Evolutionary conservation across 192 early-diverging fungal genomes (phyloP), one percentile per base, ranked within the genome.

Genomic region (Borealophlyctis nickersoniae): DNA sequence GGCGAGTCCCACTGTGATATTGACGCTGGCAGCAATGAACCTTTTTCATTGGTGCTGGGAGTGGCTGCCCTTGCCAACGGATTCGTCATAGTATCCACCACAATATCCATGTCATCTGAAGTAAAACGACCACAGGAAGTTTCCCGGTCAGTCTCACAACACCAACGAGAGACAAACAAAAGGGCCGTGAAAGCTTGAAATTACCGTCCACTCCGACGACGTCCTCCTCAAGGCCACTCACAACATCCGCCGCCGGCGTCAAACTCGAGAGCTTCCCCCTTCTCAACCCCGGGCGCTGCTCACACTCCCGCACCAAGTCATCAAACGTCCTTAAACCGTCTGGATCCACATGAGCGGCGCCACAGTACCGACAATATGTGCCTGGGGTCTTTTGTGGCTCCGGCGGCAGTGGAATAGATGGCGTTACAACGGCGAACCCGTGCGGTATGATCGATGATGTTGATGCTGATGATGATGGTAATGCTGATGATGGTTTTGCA

Each of bases 351-450:
- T 56, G 31, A 26, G 26, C 62, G 4, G 36, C 29, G 0, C 58
- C 60, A 27, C 66, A 62, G 50, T 29, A 52, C 16, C 60, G 39
- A 35, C 66, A 68, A 51, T 68, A 62, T 54, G 60, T n/a, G n/a
- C n/a, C n/a, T n/a, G n/a, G n/a, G n/a, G n/a, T n/a, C n/a, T n/a
- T n/a, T n/a, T n/a, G n/a, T n/a, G n/a, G n/a, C n/a, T n/a, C n/a
- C n/a, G n/a, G n/a, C n/a, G n/a, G n/a, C n/a, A n/a, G n/a, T n/a
- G n/a, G 24, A 30, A 27, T 56, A 4, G 28, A 36, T 2, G 13
- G 3, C 9, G 9, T 24, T 19, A 29, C 53, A 32, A 23, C 28
- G 16, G 3, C 26, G 45, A 11, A 4, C n/a, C n/a, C n/a, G n/a
- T n/a, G n/a, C n/a, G n/a, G n/a, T n/a, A n/a, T n/a, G n/a, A n/a